These are phyloP conservation scores for Orbilia quercus DNA, from an alignment of 2,329 filamentous ascomycete species.

Conservation along the genomic window DNA sequence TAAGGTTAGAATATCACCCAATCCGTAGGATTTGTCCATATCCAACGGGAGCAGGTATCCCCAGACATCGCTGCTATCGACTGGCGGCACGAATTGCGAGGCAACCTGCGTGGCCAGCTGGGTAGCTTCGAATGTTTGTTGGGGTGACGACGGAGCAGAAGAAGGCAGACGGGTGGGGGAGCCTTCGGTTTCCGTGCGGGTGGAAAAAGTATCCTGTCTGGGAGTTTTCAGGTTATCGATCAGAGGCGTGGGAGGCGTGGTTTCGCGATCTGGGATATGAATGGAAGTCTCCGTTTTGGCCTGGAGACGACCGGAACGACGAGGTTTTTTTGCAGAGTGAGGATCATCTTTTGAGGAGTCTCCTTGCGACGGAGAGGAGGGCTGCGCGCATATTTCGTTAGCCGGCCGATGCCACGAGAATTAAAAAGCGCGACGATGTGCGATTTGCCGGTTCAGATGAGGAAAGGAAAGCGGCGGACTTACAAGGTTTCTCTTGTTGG, in stretches of 20 bases:
- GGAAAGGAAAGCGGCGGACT: background rate
- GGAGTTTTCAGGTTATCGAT: slow-evolving; percentile 63
- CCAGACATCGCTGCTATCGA: slow-evolving; percentile 80
- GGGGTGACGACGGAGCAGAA: slow-evolving; percentile 71
- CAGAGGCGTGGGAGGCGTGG: slow-evolving; percentile 86
- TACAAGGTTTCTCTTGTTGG: slow-evolving; percentile 54
- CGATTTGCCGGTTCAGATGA: background rate
- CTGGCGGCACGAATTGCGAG: slow-evolving; percentile 83
- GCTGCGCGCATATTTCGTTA: slow-evolving; percentile 6
- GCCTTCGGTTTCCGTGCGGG: slow-evolving; percentile 72
- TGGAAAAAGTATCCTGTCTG: slow-evolving; percentile 72
- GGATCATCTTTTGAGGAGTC: slow-evolving; percentile 21
- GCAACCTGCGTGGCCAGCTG: slow-evolving; percentile 73
- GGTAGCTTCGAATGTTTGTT: slow-evolving; percentile 65
- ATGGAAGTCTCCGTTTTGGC: slow-evolving; percentile 70
- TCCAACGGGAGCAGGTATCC: slow-evolving; percentile 90
- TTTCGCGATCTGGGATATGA: slow-evolving; percentile 68
- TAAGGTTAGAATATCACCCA: slow-evolving; percentile 76
- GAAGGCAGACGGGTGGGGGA: slow-evolving; percentile 69
- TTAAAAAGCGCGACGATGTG: slow-evolving; percentile 7
- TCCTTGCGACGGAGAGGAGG: slow-evolving; percentile 42
- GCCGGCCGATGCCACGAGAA: background rate
- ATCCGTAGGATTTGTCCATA: slow-evolving; percentile 67
- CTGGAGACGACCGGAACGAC: slow-evolving; percentile 77
- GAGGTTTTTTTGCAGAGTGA: slow-evolving; percentile 76